These are phyloP conservation scores for Coemansia sp. DNA, from an alignment of 192 early-diverging fungal genomes.

Conservation along the genomic window DNA sequence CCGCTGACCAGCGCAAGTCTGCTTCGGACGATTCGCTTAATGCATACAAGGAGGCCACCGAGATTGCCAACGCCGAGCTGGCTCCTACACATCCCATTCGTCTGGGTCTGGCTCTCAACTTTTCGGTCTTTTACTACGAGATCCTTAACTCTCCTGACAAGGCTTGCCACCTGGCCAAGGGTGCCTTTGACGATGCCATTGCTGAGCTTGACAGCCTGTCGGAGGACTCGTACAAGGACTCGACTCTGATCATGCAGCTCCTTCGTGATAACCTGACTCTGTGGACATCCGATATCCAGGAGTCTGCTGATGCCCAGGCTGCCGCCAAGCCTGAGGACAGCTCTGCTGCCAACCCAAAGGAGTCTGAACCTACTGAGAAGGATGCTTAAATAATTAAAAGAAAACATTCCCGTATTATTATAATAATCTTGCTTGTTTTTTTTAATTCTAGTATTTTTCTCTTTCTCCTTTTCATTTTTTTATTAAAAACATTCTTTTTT, in stretches of 20 bases:
- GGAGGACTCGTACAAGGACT: slow-evolving; percentile 97
- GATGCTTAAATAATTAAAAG: slow-evolving; percentile 13
- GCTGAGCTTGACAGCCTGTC: slow-evolving; percentile 88
- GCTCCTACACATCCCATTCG: slow-evolving; percentile 95
- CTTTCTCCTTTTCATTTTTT: slow-evolving; percentile 4
- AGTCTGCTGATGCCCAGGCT: slow-evolving; percentile 26
- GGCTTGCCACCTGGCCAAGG: slow-evolving; percentile 88
- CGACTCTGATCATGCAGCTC: slow-evolving; percentile 97
- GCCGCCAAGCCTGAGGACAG: slow-evolving; percentile 24
- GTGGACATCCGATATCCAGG: slow-evolving; percentile 89
- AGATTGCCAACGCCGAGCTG: slow-evolving; percentile 76
- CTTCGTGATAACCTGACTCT: slow-evolving; percentile 95
- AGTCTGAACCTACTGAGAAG: slow-evolving; percentile 16
- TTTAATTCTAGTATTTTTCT: background rate
- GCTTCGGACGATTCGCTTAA: slow-evolving; percentile 85
- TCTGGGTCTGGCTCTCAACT: slow-evolving; percentile 95
- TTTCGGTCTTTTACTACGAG: slow-evolving; percentile 98
- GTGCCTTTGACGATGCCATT: slow-evolving; percentile 95
- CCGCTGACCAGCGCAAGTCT: slow-evolving; percentile 79
- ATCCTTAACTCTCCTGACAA: slow-evolving; percentile 92
- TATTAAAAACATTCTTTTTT: background rate
- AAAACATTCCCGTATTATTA: background rate
- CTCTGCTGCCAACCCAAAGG: slow-evolving; percentile 10
- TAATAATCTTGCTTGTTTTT: background rate
- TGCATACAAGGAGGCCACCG: slow-evolving; percentile 95